These are phyloP conservation scores for Gentiana macrophylla DNA, from an alignment of 257 asterid species.

Conservation along the genomic window DNA sequence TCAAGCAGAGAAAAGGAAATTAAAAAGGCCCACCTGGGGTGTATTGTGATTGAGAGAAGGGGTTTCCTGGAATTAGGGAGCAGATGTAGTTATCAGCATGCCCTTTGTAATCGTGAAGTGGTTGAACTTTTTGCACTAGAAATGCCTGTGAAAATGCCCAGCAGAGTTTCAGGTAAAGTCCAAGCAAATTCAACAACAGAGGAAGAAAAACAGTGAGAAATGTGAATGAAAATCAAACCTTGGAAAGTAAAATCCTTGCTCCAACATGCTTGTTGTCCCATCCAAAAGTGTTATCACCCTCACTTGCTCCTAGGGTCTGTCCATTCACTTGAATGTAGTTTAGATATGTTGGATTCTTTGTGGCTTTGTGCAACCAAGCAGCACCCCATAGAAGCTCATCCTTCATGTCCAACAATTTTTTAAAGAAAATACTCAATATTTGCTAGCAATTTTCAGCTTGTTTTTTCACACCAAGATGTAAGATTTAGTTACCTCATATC, in stretches of 20 bases:
- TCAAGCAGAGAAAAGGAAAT: no score
- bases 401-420: conserved; percentile 15
- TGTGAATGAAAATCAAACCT: conserved; percentile 28
- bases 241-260: conserved; percentile 87
- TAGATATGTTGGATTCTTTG: conserved; percentile 54
- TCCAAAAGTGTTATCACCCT: conserved; percentile 68
- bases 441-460: no score
- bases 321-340: conserved; percentile 85
- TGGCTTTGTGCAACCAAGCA: conserved; percentile 89
- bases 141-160: conserved; percentile 45
- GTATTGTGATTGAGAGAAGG: conserved; percentile 62
- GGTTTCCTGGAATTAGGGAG: conserved; percentile 74
- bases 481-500: conserved; percentile 54
- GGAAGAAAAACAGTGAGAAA: neutral
- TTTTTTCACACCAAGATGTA: neutral
- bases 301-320: conserved; percentile 82
- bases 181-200: neutral
- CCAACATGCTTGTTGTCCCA: conserved; percentile 99
- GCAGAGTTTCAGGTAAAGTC: neutral
- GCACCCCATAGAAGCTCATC: conserved; percentile 58
- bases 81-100: conserved; percentile 93
- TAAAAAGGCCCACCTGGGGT: conserved; percentile 49
- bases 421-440: no score
- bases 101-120: conserved; percentile 85
- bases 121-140: conserved; percentile 74